phyloP scores from a whole-genome alignment of 345 rosid genomes.

The Odontarrhena argentea region DNA sequence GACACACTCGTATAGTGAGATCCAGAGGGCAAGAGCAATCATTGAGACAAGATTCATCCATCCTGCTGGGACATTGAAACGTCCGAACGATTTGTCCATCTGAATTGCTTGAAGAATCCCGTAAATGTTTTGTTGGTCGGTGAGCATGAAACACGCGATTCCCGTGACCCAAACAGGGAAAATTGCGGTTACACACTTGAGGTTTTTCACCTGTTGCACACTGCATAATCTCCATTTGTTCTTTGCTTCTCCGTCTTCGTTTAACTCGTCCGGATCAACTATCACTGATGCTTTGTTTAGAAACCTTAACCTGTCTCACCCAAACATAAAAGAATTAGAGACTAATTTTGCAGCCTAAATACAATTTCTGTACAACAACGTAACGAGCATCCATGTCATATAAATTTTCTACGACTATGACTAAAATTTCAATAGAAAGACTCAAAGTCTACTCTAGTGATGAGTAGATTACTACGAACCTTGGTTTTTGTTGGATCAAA shows the following conservation, averaged over 20 bases:
- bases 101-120: conserved; percentile 69
- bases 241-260: conserved; percentile 46
- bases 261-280: conserved; percentile 50
- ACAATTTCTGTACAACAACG: no score
- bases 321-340: conserved; percentile 17
- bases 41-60: conserved; percentile 68
- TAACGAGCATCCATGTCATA: no score
- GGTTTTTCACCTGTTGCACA: conserved; percentile 61
- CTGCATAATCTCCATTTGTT: conserved; percentile 63
- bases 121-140: conserved; percentile 65
- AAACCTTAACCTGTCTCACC: conserved; percentile 44
- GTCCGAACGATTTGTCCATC: conserved; percentile 46
- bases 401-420: no score
- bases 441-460: no score
- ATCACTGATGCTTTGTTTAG: conserved; percentile 63
- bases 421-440: no score
- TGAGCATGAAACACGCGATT: conserved; percentile 59
- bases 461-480: conserved; percentile 15
- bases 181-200: conserved; percentile 53
- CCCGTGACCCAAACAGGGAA: conserved; percentile 69
- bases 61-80: conserved; percentile 58
- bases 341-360: no score
- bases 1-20: conserved; percentile 56
- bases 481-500: conserved; percentile 26
- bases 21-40: conserved; percentile 68